A percentile compares a stretch with the other conserved stretches of the same genome.
phyloP scores from a whole-genome alignment of 352 stramenopile genomes.

The Globisporangium spinosum region DNA sequence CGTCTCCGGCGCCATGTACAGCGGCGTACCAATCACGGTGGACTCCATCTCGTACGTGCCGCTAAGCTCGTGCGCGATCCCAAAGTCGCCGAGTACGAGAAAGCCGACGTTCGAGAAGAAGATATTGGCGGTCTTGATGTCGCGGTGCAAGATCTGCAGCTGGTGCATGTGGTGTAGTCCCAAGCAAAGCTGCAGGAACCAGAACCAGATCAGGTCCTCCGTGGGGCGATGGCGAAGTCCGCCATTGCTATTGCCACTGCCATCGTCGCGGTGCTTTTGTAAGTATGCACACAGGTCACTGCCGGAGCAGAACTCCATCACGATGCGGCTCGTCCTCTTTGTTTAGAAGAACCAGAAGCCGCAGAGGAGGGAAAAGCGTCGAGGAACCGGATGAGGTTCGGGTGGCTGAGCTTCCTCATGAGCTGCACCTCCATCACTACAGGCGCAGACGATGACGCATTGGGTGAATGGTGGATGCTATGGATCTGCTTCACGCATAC shows the following conservation, averaged over 20 bases:
- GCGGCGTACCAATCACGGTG: constrained; percentile 86
- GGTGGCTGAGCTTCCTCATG: constrained; percentile 83
- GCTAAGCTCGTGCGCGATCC: constrained; percentile 56
- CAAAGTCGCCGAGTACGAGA: constrained; percentile 88
- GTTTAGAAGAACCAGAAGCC: not conserved
- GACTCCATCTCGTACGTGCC: constrained; percentile 35
- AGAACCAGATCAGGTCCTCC: constrained; percentile 87
- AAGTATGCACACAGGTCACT: constrained; percentile 49
- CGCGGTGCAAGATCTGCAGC: constrained; percentile 73
- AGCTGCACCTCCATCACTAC: constrained; percentile 50
- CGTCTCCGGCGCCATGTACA: constrained; percentile 90
- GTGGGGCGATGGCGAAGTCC: constrained; percentile 20
- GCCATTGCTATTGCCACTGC: not conserved
- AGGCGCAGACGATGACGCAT: not conserved
- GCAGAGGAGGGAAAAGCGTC: constrained; percentile 34
- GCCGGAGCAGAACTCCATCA: constrained; percentile 93
- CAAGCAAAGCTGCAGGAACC: constrained; percentile 89
- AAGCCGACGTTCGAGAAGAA: constrained; percentile 60
- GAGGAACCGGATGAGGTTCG: constrained; percentile 90
- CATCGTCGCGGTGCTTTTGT: constrained; percentile 9
- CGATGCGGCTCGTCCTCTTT: constrained; percentile 54
- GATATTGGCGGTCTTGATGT: constrained; percentile 92
- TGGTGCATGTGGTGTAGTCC: constrained; percentile 89
- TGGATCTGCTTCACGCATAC: constrained; percentile 88
- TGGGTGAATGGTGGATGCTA: constrained; percentile 30